Conservation (phyloP, 257 asterid genomes). For the Hygrophila difformis region DNA sequence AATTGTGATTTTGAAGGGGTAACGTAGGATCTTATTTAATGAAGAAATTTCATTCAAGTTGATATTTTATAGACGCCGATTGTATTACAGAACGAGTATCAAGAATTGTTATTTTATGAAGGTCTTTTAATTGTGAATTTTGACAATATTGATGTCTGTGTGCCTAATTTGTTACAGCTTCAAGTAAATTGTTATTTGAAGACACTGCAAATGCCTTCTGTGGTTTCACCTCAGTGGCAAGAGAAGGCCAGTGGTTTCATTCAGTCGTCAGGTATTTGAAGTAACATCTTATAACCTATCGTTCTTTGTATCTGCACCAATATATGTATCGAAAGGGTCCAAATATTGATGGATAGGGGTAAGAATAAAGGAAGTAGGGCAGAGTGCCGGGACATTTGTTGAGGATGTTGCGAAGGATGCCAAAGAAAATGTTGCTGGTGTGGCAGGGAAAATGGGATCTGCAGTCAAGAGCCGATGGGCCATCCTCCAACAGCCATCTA, state of each 20-base stretch:
- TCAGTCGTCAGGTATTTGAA: constrained; percentile 61
- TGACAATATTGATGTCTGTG: not conserved
- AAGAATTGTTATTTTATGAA: too few relatives aligned
- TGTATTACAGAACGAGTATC: too few relatives aligned
- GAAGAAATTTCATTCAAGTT: too few relatives aligned
- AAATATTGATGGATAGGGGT: constrained; percentile 36
- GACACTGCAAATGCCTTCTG: constrained; percentile 43
- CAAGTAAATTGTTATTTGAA: not conserved
- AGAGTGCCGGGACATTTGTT: constrained; percentile 72
- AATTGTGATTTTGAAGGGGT: too few relatives aligned
- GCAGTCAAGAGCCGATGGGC: constrained; percentile 84
- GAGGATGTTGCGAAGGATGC: constrained; percentile 91
- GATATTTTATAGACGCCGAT: too few relatives aligned
- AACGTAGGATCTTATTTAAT: too few relatives aligned
- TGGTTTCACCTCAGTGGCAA: constrained; percentile 73
- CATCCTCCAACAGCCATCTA: constrained; percentile 75
- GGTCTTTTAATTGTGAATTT: not conserved
- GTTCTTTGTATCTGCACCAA: not conserved
- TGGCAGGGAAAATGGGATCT: constrained; percentile 75
- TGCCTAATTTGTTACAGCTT: not conserved
- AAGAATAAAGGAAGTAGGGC: constrained; percentile 80
- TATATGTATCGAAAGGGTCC: not conserved
- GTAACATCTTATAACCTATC: not conserved
- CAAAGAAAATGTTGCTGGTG: constrained; percentile 72
- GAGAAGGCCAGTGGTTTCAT: constrained; percentile 77